These are phyloP conservation scores for Boletus rubroflammeus DNA, from an alignment of 768 basidiomycete species.

Conservation along the genomic window DNA sequence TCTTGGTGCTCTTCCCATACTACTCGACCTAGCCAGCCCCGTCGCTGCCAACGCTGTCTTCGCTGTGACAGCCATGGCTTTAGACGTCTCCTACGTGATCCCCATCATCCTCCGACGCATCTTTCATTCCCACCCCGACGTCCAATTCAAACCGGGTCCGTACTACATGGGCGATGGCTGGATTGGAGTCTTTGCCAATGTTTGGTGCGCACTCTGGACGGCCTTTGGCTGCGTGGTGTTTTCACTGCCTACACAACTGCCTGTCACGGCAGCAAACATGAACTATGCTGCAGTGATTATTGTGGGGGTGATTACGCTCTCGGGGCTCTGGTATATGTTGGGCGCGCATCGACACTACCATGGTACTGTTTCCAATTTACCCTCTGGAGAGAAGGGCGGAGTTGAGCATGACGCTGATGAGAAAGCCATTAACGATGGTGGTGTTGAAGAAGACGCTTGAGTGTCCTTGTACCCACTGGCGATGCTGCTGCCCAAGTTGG, in stretches of 20 bases:
- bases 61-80: constrained; percentile 50
- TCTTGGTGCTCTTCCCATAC: constrained; percentile 40
- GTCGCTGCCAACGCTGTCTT: constrained; percentile 56
- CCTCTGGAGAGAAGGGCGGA: background rate
- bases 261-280: constrained; percentile 48
- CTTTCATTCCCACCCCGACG: constrained; percentile 54
- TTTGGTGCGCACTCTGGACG: constrained; percentile 45
- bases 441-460: background rate
- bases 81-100: constrained; percentile 55
- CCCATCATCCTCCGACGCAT: constrained; percentile 51
- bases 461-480: background rate
- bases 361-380: constrained; percentile 55
- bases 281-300: constrained; percentile 45
- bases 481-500: background rate
- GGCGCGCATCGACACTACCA: constrained; percentile 53
- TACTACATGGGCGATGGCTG: constrained; percentile 56
- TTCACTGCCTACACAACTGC: constrained; percentile 47
- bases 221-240: constrained; percentile 46
- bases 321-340: constrained; percentile 50
- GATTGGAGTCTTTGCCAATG: constrained; percentile 43
- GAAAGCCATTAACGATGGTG: background rate
- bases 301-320: constrained; percentile 18
- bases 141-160: constrained; percentile 56
- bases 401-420: background rate
- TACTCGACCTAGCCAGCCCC: constrained; percentile 51